Evolutionary conservation across 2,329 filamentous ascomycete species (phyloP).

Genomic region (Boeremia exigua): DNA sequence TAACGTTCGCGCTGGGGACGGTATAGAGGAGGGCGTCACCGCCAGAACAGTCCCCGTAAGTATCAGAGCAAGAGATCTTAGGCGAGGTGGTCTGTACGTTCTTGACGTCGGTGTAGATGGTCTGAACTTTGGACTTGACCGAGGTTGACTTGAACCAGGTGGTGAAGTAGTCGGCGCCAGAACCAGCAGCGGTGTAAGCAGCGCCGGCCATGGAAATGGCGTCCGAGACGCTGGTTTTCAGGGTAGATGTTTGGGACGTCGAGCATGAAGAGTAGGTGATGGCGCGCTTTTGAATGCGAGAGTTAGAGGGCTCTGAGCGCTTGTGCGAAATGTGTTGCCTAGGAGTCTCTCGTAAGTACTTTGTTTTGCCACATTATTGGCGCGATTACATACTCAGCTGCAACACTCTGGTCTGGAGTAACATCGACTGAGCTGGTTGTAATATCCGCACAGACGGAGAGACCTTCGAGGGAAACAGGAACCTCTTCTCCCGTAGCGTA

Average conservation of each 20-base stretch:
- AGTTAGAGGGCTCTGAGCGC: conserved; percentile 8
- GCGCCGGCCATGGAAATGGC: conserved; percentile 23
- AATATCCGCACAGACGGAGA: conserved; percentile 12
- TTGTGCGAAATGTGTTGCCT: conserved; percentile 22
- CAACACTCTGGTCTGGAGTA: conserved; percentile 10
- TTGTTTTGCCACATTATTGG: neutral
- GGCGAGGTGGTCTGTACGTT: conserved; percentile 22
- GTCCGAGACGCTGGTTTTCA: conserved; percentile 17
- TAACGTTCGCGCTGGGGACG: conserved; percentile 7
- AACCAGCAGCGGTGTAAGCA: conserved; percentile 18
- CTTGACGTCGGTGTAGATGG: conserved; percentile 21
- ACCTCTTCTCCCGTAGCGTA: conserved; percentile 16
- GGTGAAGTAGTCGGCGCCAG: conserved; percentile 20
- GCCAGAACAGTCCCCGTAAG: conserved; percentile 17
- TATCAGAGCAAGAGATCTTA: conserved; percentile 22
- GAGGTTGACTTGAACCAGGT: conserved; percentile 25
- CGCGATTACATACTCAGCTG: conserved; percentile 4
- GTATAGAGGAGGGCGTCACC: conserved; percentile 20
- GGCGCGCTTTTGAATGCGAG: conserved; percentile 22
- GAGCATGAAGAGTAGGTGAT: conserved; percentile 24
- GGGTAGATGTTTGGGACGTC: conserved; percentile 16
- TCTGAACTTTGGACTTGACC: conserved; percentile 18
- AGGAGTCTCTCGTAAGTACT: neutral
- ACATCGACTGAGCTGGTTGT: conserved; percentile 12
- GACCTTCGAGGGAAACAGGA: conserved; percentile 8